Percentiles rank a stretch among this genome's conserved stretches.
These are phyloP conservation scores for Pontederia paniculata DNA, from an alignment of 176 grass and related monocot genomes.

Conservation along the genomic window DNA sequence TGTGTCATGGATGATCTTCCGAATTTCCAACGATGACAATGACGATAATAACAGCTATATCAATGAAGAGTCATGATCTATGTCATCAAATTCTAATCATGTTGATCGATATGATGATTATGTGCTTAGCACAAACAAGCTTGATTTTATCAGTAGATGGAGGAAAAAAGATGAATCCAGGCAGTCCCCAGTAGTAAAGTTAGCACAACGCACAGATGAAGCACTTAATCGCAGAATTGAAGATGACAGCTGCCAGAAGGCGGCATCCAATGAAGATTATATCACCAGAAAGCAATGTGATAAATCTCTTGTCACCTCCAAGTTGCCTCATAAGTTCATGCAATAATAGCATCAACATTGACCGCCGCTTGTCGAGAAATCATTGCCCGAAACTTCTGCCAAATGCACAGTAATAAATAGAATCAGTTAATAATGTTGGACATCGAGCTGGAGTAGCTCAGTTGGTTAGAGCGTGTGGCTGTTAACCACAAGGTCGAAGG, in stretches of 20 bases:
- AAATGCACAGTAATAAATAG: too few species aligned
- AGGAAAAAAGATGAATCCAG: not conserved
- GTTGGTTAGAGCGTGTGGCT: conserved; percentile 90
- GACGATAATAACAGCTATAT: not conserved
- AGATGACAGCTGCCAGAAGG: not conserved
- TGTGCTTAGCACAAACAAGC: not conserved
- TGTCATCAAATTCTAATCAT: not conserved
- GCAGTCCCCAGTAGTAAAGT: not conserved
- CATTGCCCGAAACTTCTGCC: too few species aligned
- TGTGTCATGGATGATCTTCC: conserved; percentile 65
- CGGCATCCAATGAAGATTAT: not conserved
- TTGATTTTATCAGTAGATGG: not conserved
- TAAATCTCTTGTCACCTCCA: not conserved
- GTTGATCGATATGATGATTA: conserved; percentile 10
- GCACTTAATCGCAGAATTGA: not conserved
- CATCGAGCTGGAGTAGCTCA: conserved; percentile 88
- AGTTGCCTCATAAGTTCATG: too few species aligned
- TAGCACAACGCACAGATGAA: not conserved
- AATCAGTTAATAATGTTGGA: too few species aligned
- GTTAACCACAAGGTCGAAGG: conserved; percentile 96
- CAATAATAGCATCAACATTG: too few species aligned
- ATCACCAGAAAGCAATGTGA: conserved; percentile 9
- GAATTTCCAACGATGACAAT: conserved; percentile 13
- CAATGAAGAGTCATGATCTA: not conserved
- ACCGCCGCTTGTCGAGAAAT: too few species aligned